Percentiles rank a stretch among this genome's conserved stretches.
Conservation (phyloP, 306 rosid genomes). For the Geum urbanum region DNA sequence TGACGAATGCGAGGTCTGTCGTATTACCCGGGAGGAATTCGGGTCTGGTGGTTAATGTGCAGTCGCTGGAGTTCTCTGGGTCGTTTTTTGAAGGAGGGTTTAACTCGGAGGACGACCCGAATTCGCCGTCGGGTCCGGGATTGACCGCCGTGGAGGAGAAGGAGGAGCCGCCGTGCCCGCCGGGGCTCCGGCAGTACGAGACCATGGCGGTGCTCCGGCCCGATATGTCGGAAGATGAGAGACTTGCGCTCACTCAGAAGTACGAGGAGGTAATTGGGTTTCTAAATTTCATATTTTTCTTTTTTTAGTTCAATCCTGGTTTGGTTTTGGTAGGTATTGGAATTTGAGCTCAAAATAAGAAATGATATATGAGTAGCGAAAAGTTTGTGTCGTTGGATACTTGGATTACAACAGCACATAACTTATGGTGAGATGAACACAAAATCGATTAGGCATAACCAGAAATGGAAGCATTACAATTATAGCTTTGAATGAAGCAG, state of each 20-base stretch:
- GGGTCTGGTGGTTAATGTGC: slow-evolving; percentile 33
- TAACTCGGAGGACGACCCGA: slow-evolving; percentile 58
- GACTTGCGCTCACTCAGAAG: slow-evolving; percentile 69
- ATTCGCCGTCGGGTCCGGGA: slow-evolving; percentile 38
- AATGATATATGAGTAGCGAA: not conserved
- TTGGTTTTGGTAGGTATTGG: not conserved
- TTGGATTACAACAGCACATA: not conserved
- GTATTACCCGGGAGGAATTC: slow-evolving; percentile 10
- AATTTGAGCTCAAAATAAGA: not conserved
- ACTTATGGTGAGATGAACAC: not conserved
- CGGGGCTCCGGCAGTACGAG: slow-evolving; percentile 69
- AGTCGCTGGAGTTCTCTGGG: slow-evolving; percentile 57
- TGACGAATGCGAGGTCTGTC: slow-evolving; percentile 20
- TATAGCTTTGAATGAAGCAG: not conserved
- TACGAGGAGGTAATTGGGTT: slow-evolving; percentile 61
- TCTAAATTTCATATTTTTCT: not conserved
- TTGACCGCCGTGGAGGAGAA: slow-evolving; percentile 60
- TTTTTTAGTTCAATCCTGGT: not conserved
- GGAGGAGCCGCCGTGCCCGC: slow-evolving; percentile 81
- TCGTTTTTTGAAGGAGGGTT: slow-evolving; percentile 74
- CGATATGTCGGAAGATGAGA: slow-evolving; percentile 71
- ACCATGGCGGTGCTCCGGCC: slow-evolving; percentile 70
- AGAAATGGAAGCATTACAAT: not conserved
- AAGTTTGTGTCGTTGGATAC: not conserved
- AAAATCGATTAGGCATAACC: not conserved